Percentiles rank a stretch among this genome's conserved stretches.
Evolutionary conservation across 345 rosid species (phyloP).

Genomic region (Populus simonii): DNA sequence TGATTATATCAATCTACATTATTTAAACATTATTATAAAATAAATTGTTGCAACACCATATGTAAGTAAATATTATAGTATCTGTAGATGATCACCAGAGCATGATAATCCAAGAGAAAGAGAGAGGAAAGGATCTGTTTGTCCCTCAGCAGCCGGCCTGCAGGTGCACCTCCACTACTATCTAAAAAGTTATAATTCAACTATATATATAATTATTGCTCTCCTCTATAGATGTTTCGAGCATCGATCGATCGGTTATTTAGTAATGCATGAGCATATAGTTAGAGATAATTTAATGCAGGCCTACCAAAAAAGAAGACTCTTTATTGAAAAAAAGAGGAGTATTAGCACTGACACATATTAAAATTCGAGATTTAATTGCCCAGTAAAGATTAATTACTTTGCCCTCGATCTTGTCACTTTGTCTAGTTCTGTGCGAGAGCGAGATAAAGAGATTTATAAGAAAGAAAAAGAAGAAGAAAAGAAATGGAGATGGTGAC

Average conservation of each 20-base stretch:
- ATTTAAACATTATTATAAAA: neutral
- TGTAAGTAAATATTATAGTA: too few relatives aligned
- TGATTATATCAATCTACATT: neutral
- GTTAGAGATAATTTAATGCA: neutral
- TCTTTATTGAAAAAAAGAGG: neutral
- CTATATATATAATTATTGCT: neutral
- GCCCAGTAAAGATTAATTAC: neutral
- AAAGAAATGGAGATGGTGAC: neutral
- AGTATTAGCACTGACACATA: neutral
- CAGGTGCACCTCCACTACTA: neutral
- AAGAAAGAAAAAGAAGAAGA: neutral
- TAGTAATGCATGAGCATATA: neutral
- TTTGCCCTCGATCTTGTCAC: neutral
- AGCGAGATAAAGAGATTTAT: neutral
- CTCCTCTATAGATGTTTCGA: neutral
- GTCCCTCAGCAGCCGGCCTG: constrained; percentile 15
- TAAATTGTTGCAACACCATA: neutral
- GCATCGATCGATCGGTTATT: neutral
- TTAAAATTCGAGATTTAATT: neutral
- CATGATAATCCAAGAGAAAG: neutral
- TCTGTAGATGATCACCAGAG: neutral
- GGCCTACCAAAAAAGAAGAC: neutral
- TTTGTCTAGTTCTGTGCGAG: neutral
- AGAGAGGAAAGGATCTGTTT: neutral
- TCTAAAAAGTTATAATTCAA: neutral